phyloP scores from a whole-genome alignment of 768 basidiomycete genomes.

The Suillus paluster region DNA sequence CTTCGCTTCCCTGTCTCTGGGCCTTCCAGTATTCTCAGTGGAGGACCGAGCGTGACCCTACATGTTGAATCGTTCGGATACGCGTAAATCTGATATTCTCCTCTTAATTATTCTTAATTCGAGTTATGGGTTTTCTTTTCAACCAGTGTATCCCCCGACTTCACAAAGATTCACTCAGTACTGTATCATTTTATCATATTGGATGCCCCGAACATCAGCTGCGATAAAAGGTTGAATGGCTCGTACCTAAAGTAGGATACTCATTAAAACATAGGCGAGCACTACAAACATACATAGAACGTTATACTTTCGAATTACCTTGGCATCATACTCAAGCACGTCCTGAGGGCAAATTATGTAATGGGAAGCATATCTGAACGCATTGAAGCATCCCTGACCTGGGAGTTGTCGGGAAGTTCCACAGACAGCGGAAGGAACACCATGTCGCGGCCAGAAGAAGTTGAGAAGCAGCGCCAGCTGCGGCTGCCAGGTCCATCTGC shows the following conservation, averaged over 20 bases:
- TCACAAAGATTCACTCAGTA: neutral
- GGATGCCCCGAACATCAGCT: neutral
- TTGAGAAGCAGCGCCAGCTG: neutral
- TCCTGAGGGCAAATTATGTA: too few species aligned
- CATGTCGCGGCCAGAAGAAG: neutral
- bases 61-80: slow-evolving; percentile 47
- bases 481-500: too few species aligned
- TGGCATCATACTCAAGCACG: neutral
- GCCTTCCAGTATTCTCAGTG: slow-evolving; percentile 29
- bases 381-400: neutral
- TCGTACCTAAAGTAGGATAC: neutral
- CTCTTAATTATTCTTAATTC: neutral
- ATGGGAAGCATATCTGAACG: neutral
- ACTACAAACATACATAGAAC: neutral
- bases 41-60: slow-evolving; percentile 43
- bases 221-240: neutral
- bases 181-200: neutral
- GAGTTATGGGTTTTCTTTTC: neutral
- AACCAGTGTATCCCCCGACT: neutral
- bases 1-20: slow-evolving; percentile 42
- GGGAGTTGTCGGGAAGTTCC: neutral
- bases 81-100: slow-evolving; percentile 29
- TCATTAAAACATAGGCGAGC: neutral
- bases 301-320: neutral
- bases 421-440: neutral